Evolutionary conservation across 306 rosid species (phyloP), one percentile per base, ranked within the genome.

Genomic region (Dryas drummondii): DNA sequence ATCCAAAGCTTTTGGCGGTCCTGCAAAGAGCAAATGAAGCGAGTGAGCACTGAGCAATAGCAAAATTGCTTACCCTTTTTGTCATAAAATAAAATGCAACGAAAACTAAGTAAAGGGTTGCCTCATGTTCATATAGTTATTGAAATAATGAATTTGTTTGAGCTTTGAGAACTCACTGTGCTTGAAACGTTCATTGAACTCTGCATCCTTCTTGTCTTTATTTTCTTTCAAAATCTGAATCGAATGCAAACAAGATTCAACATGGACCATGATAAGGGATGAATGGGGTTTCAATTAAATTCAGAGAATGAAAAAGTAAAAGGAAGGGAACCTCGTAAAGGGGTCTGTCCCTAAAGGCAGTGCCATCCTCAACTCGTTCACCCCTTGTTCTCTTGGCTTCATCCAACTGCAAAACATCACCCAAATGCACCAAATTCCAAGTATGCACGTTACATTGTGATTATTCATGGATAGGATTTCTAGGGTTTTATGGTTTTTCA

Each of bases 1-100:
- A 2, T 94, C 98, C 85, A 94, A 84, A 80, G 98, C 94, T 87
- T 94, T 94, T 55, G 98, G 97, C 9, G 98, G 98, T 76, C 98
- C 96, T 94, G 81, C 48, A 66, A 81, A 42, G 8, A 78, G 57
- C 44, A 71, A 60, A 66, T 7, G 13, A 41, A 15, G 22, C 56
- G 53, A 41, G n/a, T 77, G 48, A 32, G 72, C 12, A 61, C 42
- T 50, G 60, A 54, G 66, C 42, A 73, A 11, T 10, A 76, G 57
- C 55, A n/a, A 65, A 13, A 46, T 16, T 22, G 4, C 41, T 42
- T 11, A 44, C 10, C 55, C 19, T 17, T 40, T 64, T 1, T 48
- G 63, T 27, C 17, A 22, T 56, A 10, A 47, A 5, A 14, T 2
- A 14, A 74, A 53, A 41, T 14, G 16, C 12, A 19, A 57, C 26